phyloP scores from a whole-genome alignment of 2,329 filamentous ascomycete species.

The Cytospora schulzeri region DNA sequence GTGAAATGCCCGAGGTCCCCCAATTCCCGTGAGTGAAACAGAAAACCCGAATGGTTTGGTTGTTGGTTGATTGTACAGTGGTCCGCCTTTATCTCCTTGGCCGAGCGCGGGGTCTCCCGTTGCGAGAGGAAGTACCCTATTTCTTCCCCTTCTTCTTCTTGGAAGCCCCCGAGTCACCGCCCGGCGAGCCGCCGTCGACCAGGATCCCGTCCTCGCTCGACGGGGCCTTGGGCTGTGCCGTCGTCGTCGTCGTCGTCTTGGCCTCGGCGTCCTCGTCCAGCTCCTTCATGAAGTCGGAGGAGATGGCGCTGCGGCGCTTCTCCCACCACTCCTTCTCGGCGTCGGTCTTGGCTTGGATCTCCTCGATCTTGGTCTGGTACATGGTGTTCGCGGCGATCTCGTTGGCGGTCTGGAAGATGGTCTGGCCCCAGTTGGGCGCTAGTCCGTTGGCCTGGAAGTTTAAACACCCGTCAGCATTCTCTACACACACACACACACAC shows the following conservation, averaged over 20 bases:
- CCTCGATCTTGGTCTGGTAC: slow-evolving; percentile 73
- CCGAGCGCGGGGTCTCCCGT: slow-evolving; percentile 6
- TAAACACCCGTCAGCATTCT: not conserved
- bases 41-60: slow-evolving; percentile 15
- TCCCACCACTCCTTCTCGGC: slow-evolving; percentile 93
- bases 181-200: slow-evolving; percentile 61
- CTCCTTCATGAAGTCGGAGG: slow-evolving; percentile 82
- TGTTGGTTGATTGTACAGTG: slow-evolving; percentile 22
- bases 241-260: too few species aligned
- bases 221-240: slow-evolving; percentile 41
- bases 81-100: slow-evolving; percentile 11
- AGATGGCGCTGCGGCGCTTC: slow-evolving; percentile 73
- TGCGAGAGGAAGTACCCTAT: slow-evolving; percentile 36
- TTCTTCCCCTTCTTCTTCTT: slow-evolving; percentile 71
- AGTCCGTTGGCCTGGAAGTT: slow-evolving; percentile 84
- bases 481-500: not conserved
- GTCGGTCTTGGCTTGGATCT: slow-evolving; percentile 70
- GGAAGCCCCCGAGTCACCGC: slow-evolving; percentile 41
- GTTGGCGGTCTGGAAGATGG: slow-evolving; percentile 96
- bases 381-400: slow-evolving; percentile 87
- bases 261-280: slow-evolving; percentile 65
- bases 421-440: slow-evolving; percentile 84
- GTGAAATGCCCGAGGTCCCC: slow-evolving; percentile 19
- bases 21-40: not conserved
- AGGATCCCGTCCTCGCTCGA: slow-evolving; percentile 75